These are phyloP conservation scores for Candida suzukii DNA, from an alignment of 805 yeast genomes.

Conservation along the genomic window DNA sequence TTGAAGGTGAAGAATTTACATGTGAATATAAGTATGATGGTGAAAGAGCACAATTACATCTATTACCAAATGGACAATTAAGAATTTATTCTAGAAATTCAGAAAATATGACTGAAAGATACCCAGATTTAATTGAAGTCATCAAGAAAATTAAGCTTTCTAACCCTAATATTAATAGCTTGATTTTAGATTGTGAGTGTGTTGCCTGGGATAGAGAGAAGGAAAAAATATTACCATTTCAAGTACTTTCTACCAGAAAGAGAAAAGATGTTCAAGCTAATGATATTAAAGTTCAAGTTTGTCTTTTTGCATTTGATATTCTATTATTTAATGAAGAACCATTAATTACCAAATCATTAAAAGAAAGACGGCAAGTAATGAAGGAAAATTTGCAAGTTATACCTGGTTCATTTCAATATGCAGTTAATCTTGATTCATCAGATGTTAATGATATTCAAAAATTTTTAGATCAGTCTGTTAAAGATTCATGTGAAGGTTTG, in stretches of 20 bases:
- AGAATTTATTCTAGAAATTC: slow-evolving; percentile 87
- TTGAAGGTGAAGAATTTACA: slow-evolving; percentile 78
- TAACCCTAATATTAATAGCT: slow-evolving; percentile 35
- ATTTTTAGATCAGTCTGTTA: slow-evolving; percentile 83
- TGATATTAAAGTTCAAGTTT: slow-evolving; percentile 85
- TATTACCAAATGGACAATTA: slow-evolving; percentile 56
- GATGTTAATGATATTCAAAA: slow-evolving; percentile 69
- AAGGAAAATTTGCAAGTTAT: slow-evolving; percentile 48
- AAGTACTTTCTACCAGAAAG: slow-evolving; percentile 86
- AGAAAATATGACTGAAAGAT: slow-evolving; percentile 93
- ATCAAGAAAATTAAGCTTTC: slow-evolving; percentile 37
- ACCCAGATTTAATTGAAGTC: slow-evolving; percentile 80
- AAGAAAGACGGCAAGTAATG: slow-evolving; percentile 62
- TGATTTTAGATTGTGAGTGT: slow-evolving; percentile 92
- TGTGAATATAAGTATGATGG: slow-evolving; percentile 98
- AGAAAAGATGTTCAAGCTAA: slow-evolving; percentile 85
- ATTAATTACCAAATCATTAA: slow-evolving; percentile 56
- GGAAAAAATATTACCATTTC: slow-evolving; percentile 86
- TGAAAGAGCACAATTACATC: slow-evolving; percentile 93
- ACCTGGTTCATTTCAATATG: slow-evolving; percentile 77
- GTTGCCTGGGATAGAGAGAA: slow-evolving; percentile 90
- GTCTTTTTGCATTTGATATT: slow-evolving; percentile 88
- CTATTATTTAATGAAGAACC: slow-evolving; percentile 69
- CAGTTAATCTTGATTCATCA: slow-evolving; percentile 64
- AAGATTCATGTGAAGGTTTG: slow-evolving; percentile 88